phyloP scores from a whole-genome alignment of 163 green algal species.

The Scenedesmus sp. region DNA sequence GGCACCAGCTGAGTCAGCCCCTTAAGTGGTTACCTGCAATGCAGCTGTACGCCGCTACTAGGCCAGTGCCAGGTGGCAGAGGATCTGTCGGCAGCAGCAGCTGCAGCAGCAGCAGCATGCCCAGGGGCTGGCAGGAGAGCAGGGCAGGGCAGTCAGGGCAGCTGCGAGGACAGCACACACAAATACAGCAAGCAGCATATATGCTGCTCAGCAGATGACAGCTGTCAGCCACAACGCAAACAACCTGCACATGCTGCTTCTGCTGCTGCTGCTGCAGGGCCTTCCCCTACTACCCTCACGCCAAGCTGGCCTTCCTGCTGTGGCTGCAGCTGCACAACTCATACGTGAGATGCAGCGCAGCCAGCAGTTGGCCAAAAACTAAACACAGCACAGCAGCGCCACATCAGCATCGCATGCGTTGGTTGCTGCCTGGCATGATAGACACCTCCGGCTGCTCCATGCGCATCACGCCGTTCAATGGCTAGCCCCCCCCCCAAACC shows the following conservation, averaged over 20 bases:
- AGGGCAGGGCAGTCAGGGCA: too few relatives aligned
- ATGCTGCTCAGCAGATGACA: neutral
- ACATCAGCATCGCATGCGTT: neutral
- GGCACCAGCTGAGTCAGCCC: too few relatives aligned
- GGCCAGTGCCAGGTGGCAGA: neutral
- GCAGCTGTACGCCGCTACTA: too few relatives aligned
- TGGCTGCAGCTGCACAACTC: constrained; percentile 45
- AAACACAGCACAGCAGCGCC: neutral
- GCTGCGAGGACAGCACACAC: too few relatives aligned
- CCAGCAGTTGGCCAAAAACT: neutral
- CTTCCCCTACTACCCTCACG: constrained; percentile 41
- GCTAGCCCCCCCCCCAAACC: too few relatives aligned
- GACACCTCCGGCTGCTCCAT: too few relatives aligned
- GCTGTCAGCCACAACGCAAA: neutral
- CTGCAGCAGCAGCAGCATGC: constrained; percentile 1
- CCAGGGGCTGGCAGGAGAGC: too few relatives aligned
- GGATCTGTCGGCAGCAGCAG: neutral
- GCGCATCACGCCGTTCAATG: too few relatives aligned
- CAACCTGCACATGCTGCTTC: neutral
- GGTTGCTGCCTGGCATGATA: too few relatives aligned
- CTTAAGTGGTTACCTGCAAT: neutral
- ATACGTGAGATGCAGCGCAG: neutral
- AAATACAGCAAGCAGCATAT: neutral
- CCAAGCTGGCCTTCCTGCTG: constrained; percentile 41
- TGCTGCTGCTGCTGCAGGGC: neutral